These are phyloP conservation scores for Antitrichia curtipendula DNA, from an alignment of 225 moss, liverwort and hornwort species.

Conservation along the genomic window DNA sequence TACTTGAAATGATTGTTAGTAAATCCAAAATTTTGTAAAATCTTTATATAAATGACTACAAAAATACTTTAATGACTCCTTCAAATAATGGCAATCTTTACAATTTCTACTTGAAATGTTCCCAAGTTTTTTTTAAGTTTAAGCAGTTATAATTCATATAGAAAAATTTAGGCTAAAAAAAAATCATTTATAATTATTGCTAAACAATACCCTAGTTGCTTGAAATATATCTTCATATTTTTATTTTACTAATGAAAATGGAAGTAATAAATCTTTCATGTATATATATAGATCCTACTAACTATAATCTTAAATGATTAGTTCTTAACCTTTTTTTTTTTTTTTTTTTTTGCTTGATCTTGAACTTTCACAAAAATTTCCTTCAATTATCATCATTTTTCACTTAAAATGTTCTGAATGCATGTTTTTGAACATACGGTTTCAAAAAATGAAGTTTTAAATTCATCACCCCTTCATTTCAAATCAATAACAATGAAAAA, in stretches of 20 bases:
- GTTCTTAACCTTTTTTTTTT: neutral
- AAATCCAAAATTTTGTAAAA: neutral
- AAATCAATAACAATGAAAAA: neutral
- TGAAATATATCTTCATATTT: neutral
- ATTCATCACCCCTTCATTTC: neutral
- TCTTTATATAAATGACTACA: neutral
- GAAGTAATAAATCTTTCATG: neutral
- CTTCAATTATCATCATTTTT: neutral
- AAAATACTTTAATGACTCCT: neutral
- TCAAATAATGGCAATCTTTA: neutral
- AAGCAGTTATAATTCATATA: neutral
- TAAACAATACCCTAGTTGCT: neutral
- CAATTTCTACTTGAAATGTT: fast-evolving
- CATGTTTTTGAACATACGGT: neutral
- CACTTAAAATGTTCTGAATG: fast-evolving
- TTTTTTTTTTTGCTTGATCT: neutral
- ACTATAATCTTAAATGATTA: neutral
- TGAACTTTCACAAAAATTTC: neutral
- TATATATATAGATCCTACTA: neutral
- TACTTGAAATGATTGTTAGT: neutral
- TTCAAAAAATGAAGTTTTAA: neutral
- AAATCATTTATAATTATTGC: neutral
- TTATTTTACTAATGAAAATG: neutral
- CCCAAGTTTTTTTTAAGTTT: neutral
- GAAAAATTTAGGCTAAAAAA: too few species aligned